phyloP scores from a whole-genome alignment of 2,329 filamentous ascomycete genomes.

The Lachnellula cervina region DNA sequence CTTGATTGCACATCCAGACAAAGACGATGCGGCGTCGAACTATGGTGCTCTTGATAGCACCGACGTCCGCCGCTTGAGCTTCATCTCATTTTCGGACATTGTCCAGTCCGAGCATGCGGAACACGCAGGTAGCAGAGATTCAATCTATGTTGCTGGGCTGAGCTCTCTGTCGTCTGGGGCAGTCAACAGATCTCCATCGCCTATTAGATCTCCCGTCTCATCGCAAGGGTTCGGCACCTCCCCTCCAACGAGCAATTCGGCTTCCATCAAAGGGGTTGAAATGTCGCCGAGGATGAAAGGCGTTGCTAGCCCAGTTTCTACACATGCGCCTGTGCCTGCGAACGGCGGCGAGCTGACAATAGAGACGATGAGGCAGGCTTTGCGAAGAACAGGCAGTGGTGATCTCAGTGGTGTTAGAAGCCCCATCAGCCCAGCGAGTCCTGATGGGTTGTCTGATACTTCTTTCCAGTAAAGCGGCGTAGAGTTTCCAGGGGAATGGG shows the following conservation, averaged over 20 bases:
- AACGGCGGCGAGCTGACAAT: slow-evolving; percentile 71
- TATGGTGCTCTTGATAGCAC: slow-evolving; percentile 73
- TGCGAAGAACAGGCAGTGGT: slow-evolving; percentile 78
- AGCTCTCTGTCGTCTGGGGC: slow-evolving; percentile 51
- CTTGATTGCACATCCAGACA: slow-evolving; percentile 48
- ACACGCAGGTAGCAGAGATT: slow-evolving; percentile 59
- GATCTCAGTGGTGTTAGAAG: slow-evolving; percentile 61
- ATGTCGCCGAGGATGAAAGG: slow-evolving; percentile 54
- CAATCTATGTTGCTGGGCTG: slow-evolving; percentile 63
- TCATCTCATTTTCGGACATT: slow-evolving; percentile 95
- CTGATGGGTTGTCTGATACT: slow-evolving; percentile 25
- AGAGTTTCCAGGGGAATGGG: slow-evolving; percentile 2
- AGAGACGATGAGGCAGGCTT: slow-evolving; percentile 88
- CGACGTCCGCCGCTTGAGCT: slow-evolving; percentile 80
- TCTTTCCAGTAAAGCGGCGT: slow-evolving; percentile 20
- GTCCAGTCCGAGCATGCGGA: slow-evolving; percentile 78
- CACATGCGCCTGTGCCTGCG: slow-evolving; percentile 49
- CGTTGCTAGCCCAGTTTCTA: slow-evolving; percentile 58
- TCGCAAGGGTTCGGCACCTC: slow-evolving; percentile 65
- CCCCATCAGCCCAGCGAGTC: slow-evolving; percentile 53
- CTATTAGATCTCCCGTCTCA: slow-evolving; percentile 72
- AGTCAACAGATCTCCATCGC: slow-evolving; percentile 69
- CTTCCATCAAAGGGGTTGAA: slow-evolving; percentile 70
- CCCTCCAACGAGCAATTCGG: slow-evolving; percentile 70
- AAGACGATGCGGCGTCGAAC: slow-evolving; percentile 63